These are phyloP conservation scores for Gynochthodes officinalis DNA, from an alignment of 257 asterid genomes.

Conservation along the genomic window DNA sequence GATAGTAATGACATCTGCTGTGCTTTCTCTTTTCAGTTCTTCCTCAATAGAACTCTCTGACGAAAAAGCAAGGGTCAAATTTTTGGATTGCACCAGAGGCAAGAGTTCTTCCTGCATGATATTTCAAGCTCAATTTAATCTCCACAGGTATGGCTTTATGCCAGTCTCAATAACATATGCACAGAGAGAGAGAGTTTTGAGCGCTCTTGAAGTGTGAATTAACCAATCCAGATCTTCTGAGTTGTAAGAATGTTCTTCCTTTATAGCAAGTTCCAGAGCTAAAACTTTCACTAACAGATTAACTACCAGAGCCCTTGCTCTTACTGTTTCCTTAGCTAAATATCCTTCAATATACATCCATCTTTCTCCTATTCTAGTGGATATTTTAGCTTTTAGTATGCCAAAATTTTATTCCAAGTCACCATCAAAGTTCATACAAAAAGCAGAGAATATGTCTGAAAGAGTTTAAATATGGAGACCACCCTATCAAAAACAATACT, in stretches of 20 bases:
- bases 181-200: neutral
- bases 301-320: neutral
- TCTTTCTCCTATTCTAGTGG: neutral
- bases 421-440: neutral
- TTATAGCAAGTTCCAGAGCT: neutral
- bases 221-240: neutral
- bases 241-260: neutral
- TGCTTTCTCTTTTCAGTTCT: conserved; percentile 95
- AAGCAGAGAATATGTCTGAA: neutral
- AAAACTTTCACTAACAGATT: neutral
- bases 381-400: neutral
- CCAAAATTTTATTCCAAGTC: neutral
- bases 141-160: neutral
- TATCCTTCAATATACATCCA: neutral
- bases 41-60: conserved; percentile 97
- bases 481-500: neutral
- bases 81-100: conserved; percentile 72
- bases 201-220: neutral
- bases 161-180: neutral
- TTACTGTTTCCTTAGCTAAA: neutral
- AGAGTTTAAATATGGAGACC: neutral
- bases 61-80: conserved; percentile 81
- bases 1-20: conserved; percentile 94
- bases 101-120: conserved; percentile 76
- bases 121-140: conserved; percentile 27